A percentile compares a stretch with the other conserved stretches of the same genome.
Evolutionary conservation across 495 filamentous ascomycete species (phyloP).

Genomic region (Lepraria neglecta): DNA sequence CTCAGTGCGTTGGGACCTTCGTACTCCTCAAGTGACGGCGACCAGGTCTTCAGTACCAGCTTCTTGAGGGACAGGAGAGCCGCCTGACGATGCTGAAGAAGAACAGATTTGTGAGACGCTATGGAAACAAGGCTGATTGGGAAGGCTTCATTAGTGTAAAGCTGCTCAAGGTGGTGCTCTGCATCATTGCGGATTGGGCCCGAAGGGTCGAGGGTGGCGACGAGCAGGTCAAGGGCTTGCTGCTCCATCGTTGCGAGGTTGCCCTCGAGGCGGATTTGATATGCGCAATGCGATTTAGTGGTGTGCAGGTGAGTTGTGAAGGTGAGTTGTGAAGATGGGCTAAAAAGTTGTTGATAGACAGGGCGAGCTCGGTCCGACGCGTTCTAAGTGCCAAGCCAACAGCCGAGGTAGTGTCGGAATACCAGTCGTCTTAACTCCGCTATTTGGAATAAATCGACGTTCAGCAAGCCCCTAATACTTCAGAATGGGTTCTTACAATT

Average conservation of each 20-base stretch:
- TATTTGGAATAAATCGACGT: no score
- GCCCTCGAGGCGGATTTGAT: not conserved
- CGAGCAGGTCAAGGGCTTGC: constrained; percentile 71
- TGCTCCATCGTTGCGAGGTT: constrained; percentile 60
- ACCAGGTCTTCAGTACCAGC: constrained; percentile 78
- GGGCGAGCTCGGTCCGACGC: not conserved
- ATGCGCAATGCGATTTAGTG: constrained; percentile 1
- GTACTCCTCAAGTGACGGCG: constrained; percentile 57
- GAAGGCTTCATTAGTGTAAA: constrained; percentile 61
- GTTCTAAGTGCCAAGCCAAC: not conserved
- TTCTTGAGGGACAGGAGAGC: constrained; percentile 73
- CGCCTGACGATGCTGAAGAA: constrained; percentile 70
- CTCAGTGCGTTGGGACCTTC: constrained; percentile 46
- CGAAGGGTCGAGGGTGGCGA: constrained; percentile 65
- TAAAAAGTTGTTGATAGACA: not conserved
- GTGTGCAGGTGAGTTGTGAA: not conserved
- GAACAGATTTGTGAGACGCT: constrained; percentile 62
- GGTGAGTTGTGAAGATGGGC: no score
- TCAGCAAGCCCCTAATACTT: not conserved
- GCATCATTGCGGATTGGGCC: constrained; percentile 69
- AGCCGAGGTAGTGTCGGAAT: no score
- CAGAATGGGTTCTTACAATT: constrained; percentile 24
- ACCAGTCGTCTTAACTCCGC: no score
- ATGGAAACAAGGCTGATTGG: constrained; percentile 72
- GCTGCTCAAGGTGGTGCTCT: constrained; percentile 65